These are phyloP conservation scores for Xylona heveae DNA, from an alignment of 495 filamentous ascomycete species.

Conservation along the genomic window DNA sequence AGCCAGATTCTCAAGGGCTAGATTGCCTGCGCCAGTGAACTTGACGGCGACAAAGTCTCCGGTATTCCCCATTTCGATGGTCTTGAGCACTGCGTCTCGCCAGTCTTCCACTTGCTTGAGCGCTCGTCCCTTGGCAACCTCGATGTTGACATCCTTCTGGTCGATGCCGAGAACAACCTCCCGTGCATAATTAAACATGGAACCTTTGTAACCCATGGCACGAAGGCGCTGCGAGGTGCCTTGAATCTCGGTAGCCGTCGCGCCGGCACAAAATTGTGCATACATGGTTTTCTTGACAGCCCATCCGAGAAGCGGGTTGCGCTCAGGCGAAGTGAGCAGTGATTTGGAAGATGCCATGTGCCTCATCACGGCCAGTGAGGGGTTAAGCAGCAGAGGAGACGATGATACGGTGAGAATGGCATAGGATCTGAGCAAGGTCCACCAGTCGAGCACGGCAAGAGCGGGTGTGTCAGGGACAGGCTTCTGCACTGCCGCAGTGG, in stretches of 20 bases:
- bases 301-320: conserved; percentile 22
- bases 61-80: conserved; percentile 57
- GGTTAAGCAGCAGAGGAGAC: not conserved
- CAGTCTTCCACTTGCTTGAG: conserved; percentile 51
- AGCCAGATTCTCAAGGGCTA: conserved; percentile 43
- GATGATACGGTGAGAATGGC: not conserved
- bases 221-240: conserved; percentile 22
- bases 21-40: conserved; percentile 76
- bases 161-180: conserved; percentile 12
- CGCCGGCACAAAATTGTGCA: conserved; percentile 29
- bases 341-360: conserved; percentile 15
- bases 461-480: no score
- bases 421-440: conserved; percentile 1
- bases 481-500: no score
- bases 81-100: conserved; percentile 53
- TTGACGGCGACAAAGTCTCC: conserved; percentile 1
- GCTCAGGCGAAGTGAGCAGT: conserved; percentile 18
- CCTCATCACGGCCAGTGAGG: not conserved
- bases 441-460: no score
- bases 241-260: conserved; percentile 25
- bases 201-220: conserved; percentile 22
- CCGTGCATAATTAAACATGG: conserved; percentile 26
- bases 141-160: not conserved
- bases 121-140: conserved; percentile 16
- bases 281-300: conserved; percentile 27